These are phyloP conservation scores for Neofusicoccum cordaticola DNA, from an alignment of 2,329 filamentous ascomycete species.

Conservation along the genomic window DNA sequence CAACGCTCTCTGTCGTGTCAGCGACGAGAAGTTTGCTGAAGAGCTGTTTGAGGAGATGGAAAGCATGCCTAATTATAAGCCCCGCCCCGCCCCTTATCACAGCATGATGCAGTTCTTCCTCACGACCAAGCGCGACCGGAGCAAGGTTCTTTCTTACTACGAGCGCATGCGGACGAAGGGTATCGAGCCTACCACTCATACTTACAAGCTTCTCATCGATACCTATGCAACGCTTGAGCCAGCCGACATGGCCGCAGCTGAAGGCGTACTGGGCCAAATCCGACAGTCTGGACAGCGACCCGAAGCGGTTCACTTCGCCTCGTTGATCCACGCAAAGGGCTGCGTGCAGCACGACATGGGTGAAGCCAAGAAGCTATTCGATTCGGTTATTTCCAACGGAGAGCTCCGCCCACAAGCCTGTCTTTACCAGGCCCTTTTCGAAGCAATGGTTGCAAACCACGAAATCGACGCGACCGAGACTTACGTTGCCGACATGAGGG, in stretches of 20 bases:
- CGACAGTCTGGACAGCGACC: conserved; percentile 69
- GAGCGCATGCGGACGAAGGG: conserved; percentile 85
- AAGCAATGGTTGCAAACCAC: conserved; percentile 95
- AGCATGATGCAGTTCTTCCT: conserved; percentile 99
- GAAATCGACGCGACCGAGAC: conserved; percentile 68
- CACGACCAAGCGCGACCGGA: conserved; percentile 92
- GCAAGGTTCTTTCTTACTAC: conserved; percentile 91
- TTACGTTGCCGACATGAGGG: conserved; percentile 72
- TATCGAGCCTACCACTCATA: conserved; percentile 90
- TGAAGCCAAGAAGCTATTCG: conserved; percentile 77
- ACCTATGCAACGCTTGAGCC: conserved; percentile 93
- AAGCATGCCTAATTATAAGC: conserved; percentile 97
- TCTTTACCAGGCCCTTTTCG: conserved; percentile 94
- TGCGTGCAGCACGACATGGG: conserved; percentile 90
- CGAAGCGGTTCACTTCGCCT: conserved; percentile 93
- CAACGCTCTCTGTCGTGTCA: conserved; percentile 94
- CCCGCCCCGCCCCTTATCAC: conserved; percentile 94
- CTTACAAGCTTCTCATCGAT: conserved; percentile 95
- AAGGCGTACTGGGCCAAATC: conserved; percentile 78
- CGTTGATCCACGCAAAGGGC: conserved; percentile 91
- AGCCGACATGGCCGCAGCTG: conserved; percentile 81
- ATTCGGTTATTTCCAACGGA: conserved; percentile 68
- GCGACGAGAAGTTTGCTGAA: conserved; percentile 95
- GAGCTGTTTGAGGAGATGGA: conserved; percentile 99
- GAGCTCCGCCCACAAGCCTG: conserved; percentile 73